Evolutionary conservation across 306 rosid species (phyloP), one percentile per base, ranked within the genome.

Genomic region (Astragalus membranaceus): DNA sequence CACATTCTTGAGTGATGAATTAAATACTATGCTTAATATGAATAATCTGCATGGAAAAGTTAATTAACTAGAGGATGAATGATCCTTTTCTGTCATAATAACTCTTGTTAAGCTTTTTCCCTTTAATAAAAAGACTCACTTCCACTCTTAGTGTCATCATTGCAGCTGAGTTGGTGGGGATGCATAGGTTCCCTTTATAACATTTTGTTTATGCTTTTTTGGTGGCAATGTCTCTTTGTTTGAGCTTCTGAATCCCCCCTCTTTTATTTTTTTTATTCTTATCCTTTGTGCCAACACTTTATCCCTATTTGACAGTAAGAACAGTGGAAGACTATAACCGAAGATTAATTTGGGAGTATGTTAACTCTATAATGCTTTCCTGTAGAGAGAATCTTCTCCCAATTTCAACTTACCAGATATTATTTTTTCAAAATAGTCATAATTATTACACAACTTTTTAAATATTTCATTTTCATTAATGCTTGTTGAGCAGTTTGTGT

Each of bases 121-220:
- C 29, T 65, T 74, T 67, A 50, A 50, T 74, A 46, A 54, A 75
- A 77, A 63, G 77, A 74, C 82, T 78, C 81, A 80, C 83, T 77
- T 78, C 91, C 84, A 78, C 84, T 80, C 85, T 69, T 74, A 71
- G 51, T 63, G 75, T 80, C 81, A 90, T 89, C 64, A 87, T 89
- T 85, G 78, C 88, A 59, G 35, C 84, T 69, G 67, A 78, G 75
- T 74, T 79, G 81, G 77, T 77, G 85, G 88, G 88, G 78, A 41
- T 80, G 78, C 73, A 53, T 68, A 60, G 50, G 56, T 72, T 80
- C 75, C 85, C 68, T 77, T 79, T 47, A 29, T 71, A 60, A 50
- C 54, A 67, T 51, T 62, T 84, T 85, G 68, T 62, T 64, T 67
- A 69, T 50, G 56, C 62, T 56, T 65, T 82, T 53, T 71, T 32